phyloP scores from a whole-genome alignment of 257 asterid species.

The Gentiana macrophylla region DNA sequence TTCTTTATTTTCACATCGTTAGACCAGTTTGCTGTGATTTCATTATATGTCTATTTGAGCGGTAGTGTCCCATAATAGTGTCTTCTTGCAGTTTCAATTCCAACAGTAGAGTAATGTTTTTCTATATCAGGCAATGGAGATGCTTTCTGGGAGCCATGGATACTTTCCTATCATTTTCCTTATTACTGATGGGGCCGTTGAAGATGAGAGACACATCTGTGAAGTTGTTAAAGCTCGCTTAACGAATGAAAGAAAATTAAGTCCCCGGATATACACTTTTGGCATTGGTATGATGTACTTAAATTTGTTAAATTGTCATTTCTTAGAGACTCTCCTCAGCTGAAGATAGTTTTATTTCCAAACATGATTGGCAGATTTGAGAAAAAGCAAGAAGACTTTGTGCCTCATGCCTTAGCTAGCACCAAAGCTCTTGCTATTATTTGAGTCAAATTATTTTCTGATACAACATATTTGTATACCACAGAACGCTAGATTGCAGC shows the following conservation, averaged over 20 bases:
- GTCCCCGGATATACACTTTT: constrained; percentile 72
- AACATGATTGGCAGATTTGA: no score
- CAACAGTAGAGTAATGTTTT: neutral
- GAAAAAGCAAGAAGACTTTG: no score
- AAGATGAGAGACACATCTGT: constrained; percentile 77
- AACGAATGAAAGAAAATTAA: constrained; percentile 26
- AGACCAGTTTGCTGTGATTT: neutral
- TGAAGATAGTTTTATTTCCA: no score
- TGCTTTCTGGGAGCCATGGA: constrained; percentile 46
- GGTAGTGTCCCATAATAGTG: neutral
- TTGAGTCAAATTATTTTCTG: no score
- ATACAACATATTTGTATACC: no score
- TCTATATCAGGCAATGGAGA: constrained; percentile 55
- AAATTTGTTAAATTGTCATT: neutral
- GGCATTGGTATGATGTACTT: constrained; percentile 58
- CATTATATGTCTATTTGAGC: neutral
- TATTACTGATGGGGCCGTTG: constrained; percentile 87
- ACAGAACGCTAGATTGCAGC: no score
- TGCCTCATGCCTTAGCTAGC: no score
- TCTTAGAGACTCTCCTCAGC: neutral
- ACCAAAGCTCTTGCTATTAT: no score
- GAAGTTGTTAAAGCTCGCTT: constrained; percentile 44
- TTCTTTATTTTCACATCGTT: neutral
- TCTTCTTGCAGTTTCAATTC: constrained; percentile 1
- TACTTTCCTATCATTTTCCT: constrained; percentile 63